Percentiles rank a stretch among this genome's conserved stretches.
Evolutionary conservation across 805 yeast genomes (phyloP).

Genomic region (Maudiozyma bulderi): DNA sequence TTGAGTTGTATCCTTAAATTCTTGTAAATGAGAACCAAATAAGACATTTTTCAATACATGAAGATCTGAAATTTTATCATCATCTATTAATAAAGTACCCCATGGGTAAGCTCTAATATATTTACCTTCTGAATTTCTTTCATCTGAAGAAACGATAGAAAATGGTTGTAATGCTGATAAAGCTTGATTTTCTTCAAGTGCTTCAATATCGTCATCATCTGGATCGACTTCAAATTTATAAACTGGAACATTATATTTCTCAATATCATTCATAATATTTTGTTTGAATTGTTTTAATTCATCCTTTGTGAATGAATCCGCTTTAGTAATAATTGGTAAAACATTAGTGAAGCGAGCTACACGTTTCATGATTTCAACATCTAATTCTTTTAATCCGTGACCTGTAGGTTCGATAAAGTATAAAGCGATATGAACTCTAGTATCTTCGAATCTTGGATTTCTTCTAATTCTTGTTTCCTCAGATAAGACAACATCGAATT

Average conservation of each 20-base stretch:
- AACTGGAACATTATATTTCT: constrained; percentile 59
- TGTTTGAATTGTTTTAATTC: constrained; percentile 54
- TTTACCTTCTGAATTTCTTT: constrained; percentile 44
- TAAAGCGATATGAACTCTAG: constrained; percentile 64
- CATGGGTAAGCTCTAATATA: constrained; percentile 67
- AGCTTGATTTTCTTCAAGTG: constrained; percentile 57
- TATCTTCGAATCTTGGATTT: constrained; percentile 72
- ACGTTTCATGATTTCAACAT: constrained; percentile 60
- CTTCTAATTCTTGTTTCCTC: constrained; percentile 83
- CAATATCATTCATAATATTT: constrained; percentile 52
- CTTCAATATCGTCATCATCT: constrained; percentile 61
- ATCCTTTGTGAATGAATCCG: constrained; percentile 57
- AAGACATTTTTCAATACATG: constrained; percentile 53
- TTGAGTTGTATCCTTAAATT: constrained; percentile 71
- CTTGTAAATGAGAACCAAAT: constrained; percentile 76
- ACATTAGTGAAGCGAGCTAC: constrained; percentile 66
- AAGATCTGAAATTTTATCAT: constrained; percentile 44
- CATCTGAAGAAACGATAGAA: constrained; percentile 60
- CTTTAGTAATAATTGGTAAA: constrained; percentile 58
- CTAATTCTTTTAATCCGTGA: constrained; percentile 68
- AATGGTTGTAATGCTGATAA: constrained; percentile 64
- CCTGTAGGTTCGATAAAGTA: constrained; percentile 71
- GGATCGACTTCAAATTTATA: constrained; percentile 65
- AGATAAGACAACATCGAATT: constrained; percentile 66
- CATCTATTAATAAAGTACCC: constrained; percentile 44